Evolutionary conservation across 805 yeast genomes (phyloP), one percentile per base, ranked within the genome.

Genomic region (Starmerella potacharoeniae): DNA sequence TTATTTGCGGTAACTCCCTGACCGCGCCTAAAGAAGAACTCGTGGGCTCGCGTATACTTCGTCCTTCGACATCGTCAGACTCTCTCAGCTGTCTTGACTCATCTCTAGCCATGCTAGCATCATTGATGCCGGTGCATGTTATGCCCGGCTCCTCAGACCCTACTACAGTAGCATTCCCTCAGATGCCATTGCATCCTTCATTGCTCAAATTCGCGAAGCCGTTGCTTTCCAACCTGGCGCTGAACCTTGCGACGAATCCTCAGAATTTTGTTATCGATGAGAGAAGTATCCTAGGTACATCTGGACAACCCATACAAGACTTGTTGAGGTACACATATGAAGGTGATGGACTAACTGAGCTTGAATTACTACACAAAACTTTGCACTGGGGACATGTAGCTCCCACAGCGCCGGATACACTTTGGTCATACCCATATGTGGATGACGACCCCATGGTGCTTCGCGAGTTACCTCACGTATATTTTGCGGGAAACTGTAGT

Each of bases 351-450:
- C 16, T 34, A 16, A 31, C 31, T 69, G 61, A 84, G 54, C 61
- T 79, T 16, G 75, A 77, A 22, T 69, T 83, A 62, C 75, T 91
- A 72, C 85, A 82, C 61, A 74, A 80, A 14, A 84, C 86, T 0
- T 65, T 93, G 39, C 70, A 73, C 47, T 90, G 96, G 95, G 91
- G 89, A 64, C 87, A 87, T 64, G 73, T 86, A 29, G 82, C 86
- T 0, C 98, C 98, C 2, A 89, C 97, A 0, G 95, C 96, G 0
- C 98, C 98, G 0, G 97, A 93, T 65, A 93, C 98, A 0, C 70
- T 93, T 44, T 84, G 90, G 76, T 82, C 95, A 60, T 89, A 87
- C 63, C 97, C 98, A 0, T 90, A 76, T 64, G 76, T 77, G 10
- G 79, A 80, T 30, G 63, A 66, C 1, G 97, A 93, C 68, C 97